Evolutionary conservation across 176 grass and related monocot genomes (phyloP).

Genomic region (Oryza rufipogon): DNA sequence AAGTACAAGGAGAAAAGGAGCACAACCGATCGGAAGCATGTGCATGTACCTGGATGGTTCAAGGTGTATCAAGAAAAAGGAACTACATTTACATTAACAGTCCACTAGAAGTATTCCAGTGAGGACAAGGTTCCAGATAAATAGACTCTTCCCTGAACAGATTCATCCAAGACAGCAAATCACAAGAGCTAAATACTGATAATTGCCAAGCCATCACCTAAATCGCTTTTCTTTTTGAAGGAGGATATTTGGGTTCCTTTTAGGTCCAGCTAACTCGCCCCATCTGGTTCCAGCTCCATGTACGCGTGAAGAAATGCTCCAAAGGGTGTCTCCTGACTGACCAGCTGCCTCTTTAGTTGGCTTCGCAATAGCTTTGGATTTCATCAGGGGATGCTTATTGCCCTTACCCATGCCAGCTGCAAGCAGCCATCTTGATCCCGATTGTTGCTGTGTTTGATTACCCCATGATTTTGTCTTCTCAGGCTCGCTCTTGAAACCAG

Average conservation of each 20-base stretch:
- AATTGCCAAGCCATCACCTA: slow-evolving; percentile 39
- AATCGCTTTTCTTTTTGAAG: slow-evolving; percentile 72
- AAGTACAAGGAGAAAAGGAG: slow-evolving; percentile 11
- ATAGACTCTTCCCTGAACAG: background rate
- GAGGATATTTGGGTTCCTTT: slow-evolving; percentile 83
- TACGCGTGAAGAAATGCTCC: slow-evolving; percentile 90
- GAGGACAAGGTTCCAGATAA: background rate
- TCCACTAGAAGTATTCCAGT: background rate
- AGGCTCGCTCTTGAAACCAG: slow-evolving; percentile 84
- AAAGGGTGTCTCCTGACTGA: slow-evolving; percentile 73
- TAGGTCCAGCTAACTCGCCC: slow-evolving; percentile 52
- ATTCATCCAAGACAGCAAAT: background rate
- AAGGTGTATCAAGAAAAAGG: slow-evolving; percentile 7
- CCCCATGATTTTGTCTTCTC: slow-evolving; percentile 77
- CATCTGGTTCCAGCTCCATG: slow-evolving; percentile 69
- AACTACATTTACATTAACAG: slow-evolving; percentile 46
- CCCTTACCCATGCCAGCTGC: slow-evolving; percentile 92
- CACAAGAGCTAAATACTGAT: slow-evolving; percentile 14
- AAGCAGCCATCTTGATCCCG: slow-evolving; percentile 96
- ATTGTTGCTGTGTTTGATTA: slow-evolving; percentile 78
- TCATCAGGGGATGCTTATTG: slow-evolving; percentile 88
- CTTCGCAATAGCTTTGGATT: slow-evolving; percentile 63
- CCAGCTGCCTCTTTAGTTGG: slow-evolving; percentile 45
- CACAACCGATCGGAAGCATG: slow-evolving; percentile 10
- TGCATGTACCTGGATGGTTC: slow-evolving; percentile 5